Conservation (phyloP, 192 early-diverging fungal species). For the Oehlia diaphana region DNA sequence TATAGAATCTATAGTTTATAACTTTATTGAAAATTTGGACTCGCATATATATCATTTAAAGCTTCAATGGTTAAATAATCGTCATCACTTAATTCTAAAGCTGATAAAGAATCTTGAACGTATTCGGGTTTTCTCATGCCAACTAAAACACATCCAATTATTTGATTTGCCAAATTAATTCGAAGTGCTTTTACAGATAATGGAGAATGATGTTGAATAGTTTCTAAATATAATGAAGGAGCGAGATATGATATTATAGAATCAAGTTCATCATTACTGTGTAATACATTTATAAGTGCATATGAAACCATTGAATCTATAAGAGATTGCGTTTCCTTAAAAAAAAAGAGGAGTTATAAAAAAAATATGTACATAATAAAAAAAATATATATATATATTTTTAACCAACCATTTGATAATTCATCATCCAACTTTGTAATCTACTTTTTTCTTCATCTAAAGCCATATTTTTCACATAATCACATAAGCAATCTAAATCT, state of each 20-base stretch:
- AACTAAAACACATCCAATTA: conserved; percentile 58
- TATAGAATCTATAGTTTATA: too few species aligned
- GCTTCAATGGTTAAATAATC: conserved; percentile 33
- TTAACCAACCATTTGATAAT: conserved; percentile 36
- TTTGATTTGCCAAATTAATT: conserved; percentile 44
- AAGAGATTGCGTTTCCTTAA: conserved; percentile 30
- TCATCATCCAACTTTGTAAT: conserved; percentile 47
- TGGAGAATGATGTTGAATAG: conserved; percentile 43
- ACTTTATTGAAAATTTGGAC: conserved; percentile 25
- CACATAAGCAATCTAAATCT: conserved; percentile 48
- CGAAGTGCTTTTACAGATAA: conserved; percentile 53
- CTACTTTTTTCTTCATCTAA: conserved; percentile 30
- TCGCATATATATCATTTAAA: conserved; percentile 40
- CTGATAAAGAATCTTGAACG: conserved; percentile 56
- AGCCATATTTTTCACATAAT: conserved; percentile 26
- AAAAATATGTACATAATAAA: too few species aligned
- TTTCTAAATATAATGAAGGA: conserved; percentile 37
- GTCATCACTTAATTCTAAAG: conserved; percentile 35
- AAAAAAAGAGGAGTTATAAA: neutral
- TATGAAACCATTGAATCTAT: conserved; percentile 44
- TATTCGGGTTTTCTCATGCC: conserved; percentile 63
- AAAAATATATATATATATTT: neutral
- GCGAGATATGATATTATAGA: conserved; percentile 46
- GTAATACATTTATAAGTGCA: conserved; percentile 50
- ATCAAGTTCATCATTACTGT: conserved; percentile 57